These are phyloP conservation scores for Boeremia lycopersici DNA, from an alignment of 2,329 filamentous ascomycete genomes.

Conservation along the genomic window DNA sequence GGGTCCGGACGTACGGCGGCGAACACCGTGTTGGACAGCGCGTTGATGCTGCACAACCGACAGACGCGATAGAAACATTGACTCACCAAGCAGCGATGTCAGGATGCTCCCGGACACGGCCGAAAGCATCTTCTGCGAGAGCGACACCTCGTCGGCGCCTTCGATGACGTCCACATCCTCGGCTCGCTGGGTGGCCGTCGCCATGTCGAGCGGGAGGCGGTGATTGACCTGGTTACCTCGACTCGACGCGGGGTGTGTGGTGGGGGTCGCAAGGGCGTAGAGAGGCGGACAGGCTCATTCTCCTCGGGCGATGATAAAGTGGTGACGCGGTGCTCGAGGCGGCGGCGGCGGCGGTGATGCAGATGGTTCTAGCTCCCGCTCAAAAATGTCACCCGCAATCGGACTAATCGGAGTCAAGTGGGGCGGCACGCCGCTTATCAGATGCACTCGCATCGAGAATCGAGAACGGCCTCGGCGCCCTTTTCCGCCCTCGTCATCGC, in stretches of 20 bases:
- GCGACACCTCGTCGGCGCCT: slow-evolving; percentile 71
- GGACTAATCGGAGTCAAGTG: slow-evolving; percentile 13
- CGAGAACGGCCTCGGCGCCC: slow-evolving; percentile 13
- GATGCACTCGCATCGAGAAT: slow-evolving; percentile 23
- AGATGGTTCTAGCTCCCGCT: slow-evolving; percentile 8
- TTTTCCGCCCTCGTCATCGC: slow-evolving; percentile 18
- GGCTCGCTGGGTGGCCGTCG: slow-evolving; percentile 38
- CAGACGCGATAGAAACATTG: neutral
- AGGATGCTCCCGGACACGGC: slow-evolving; percentile 88
- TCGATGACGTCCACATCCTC: slow-evolving; percentile 50
- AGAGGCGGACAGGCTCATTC: slow-evolving; percentile 40
- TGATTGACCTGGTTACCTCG: slow-evolving; percentile 36
- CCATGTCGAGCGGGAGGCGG: slow-evolving; percentile 28
- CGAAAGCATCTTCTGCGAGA: slow-evolving; percentile 91
- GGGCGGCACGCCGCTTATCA: slow-evolving; percentile 28
- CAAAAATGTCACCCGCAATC: slow-evolving; percentile 28
- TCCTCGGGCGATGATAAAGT: slow-evolving; percentile 24
- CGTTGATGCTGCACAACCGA: neutral
- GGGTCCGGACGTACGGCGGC: neutral
- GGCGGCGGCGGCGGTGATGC: slow-evolving; percentile 16
- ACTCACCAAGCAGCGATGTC: slow-evolving; percentile 83
- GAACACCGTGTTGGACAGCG: slow-evolving; percentile 10
- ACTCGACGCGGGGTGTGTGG: slow-evolving; percentile 32
- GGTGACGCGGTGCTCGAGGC: slow-evolving; percentile 13
- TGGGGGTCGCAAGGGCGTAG: slow-evolving; percentile 28